phyloP scores from a whole-genome alignment of 805 yeast genomes.

The Saturnispora mendoncae region DNA sequence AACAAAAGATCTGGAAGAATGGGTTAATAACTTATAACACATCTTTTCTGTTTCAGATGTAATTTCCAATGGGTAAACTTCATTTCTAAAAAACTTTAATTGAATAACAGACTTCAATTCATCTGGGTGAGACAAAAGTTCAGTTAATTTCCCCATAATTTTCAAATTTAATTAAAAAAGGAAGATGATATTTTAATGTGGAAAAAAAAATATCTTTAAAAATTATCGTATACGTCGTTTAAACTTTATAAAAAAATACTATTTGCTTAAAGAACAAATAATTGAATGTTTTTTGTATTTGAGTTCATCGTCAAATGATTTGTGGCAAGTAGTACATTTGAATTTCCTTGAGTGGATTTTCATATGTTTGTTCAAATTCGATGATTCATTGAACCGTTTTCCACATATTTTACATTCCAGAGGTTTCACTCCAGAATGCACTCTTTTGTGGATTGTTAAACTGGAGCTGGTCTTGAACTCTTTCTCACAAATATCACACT shows the following conservation, averaged over 20 bases:
- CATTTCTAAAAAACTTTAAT: conserved; percentile 42
- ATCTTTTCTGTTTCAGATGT: conserved; percentile 37
- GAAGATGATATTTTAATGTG: neutral
- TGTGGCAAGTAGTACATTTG: conserved; percentile 45
- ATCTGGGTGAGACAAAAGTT: conserved; percentile 57
- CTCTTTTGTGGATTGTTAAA: conserved; percentile 71
- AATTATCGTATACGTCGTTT: neutral
- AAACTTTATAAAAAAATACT: neutral
- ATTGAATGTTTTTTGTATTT: conserved; percentile 34
- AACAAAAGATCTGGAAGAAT: conserved; percentile 87
- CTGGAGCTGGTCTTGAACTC: conserved; percentile 76
- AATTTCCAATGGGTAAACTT: conserved; percentile 41
- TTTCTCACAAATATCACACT: conserved; percentile 66
- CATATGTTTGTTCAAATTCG: conserved; percentile 83
- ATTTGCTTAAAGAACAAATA: conserved; percentile 15
- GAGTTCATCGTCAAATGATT: conserved; percentile 39
- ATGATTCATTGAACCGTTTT: conserved; percentile 79
- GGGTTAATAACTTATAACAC: conserved; percentile 59
- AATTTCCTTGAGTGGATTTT: conserved; percentile 56
- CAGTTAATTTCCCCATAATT: conserved; percentile 25
- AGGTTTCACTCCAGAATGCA: conserved; percentile 89
- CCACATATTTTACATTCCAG: conserved; percentile 72
- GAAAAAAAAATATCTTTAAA: neutral
- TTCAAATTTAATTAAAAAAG: neutral
- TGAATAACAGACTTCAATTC: conserved; percentile 66